Base-by-base conservation (phyloP, 371 early-diverging fungal species). In the Phascolomyces articulosus region DNA sequence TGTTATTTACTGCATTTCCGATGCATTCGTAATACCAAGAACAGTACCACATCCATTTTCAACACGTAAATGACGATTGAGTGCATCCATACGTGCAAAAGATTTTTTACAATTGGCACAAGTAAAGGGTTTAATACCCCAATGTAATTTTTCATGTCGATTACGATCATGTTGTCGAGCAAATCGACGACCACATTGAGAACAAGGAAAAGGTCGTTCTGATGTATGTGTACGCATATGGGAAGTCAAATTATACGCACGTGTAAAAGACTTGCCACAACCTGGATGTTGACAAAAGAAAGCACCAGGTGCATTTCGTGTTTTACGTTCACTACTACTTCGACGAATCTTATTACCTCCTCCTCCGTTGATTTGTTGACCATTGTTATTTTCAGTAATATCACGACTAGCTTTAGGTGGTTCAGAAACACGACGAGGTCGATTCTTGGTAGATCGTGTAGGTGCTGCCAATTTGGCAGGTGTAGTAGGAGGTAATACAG, bases 171-270 rank as follows among this genome's bases (percentile, higher is more conserved):
- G 88, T 49, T 86, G 83, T 29, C 88, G 71, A 27, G 82, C 78
- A 67, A 87, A 87, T 27, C 70, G 69, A 41, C 81, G 70, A 2
- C 74, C 79, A 62, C 86, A 86, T 26, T 73, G 70, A 57, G 67
- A 57, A 62, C 82, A 82, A 10, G 69, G 58, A 44, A 70, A 82
- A 4, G 78, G 78, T 27, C 75, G 64, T 51, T 76, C 75, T 21
- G 71, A 55, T 16, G 87, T 85, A 61, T 92, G 92, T 1, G 90
- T 88, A 31, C 86, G 78, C 65, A 81, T 77, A 55, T 92, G 92
- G 10, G 90, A 88, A 58, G 80, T 88, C n/a, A 90, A 76, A 64
- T 90, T 91, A 63, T 88, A 90, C 26, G 79, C 82, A n/a, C 90
- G 78, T 24, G 89, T 81, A 65, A 91, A 92, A n/a, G 80, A 79